These are phyloP conservation scores for Globisporangium mamillatum DNA, from an alignment of 352 stramenopile species.

Conservation along the genomic window DNA sequence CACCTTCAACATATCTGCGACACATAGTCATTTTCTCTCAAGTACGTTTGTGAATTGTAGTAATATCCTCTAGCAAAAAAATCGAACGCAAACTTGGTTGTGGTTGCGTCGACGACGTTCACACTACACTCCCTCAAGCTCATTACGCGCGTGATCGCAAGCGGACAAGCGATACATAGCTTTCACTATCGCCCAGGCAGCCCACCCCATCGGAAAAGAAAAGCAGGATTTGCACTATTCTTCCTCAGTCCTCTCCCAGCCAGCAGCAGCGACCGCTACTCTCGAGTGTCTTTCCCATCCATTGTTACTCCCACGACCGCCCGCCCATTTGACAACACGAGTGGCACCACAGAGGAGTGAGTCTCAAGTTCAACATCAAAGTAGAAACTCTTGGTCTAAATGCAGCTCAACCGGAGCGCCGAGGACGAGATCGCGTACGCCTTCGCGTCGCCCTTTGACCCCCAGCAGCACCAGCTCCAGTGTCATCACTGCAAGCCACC, in stretches of 20 bases:
- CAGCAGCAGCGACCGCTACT: too few species aligned
- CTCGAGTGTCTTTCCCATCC: background rate
- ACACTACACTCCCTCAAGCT: too few species aligned
- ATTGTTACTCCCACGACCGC: background rate
- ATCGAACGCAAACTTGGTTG: too few species aligned
- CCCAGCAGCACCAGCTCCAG: background rate
- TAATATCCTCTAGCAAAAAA: too few species aligned
- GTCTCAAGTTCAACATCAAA: background rate
- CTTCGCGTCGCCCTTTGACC: background rate
- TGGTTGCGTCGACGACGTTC: too few species aligned
- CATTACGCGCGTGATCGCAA: too few species aligned
- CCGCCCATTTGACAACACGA: background rate
- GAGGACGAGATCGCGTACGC: conserved; percentile 12
- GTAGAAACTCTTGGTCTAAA: background rate
- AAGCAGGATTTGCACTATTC: background rate
- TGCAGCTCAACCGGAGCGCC: background rate
- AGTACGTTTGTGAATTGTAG: too few species aligned
- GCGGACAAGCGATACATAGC: too few species aligned
- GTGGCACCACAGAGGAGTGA: background rate
- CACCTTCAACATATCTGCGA: too few species aligned
- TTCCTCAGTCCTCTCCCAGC: too few species aligned
- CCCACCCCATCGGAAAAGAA: background rate
- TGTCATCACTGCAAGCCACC: background rate
- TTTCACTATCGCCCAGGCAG: background rate
- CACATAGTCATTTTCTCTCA: too few species aligned